phyloP scores from a whole-genome alignment of 2,329 filamentous ascomycete genomes.

The Lecanicillium sp. region DNA sequence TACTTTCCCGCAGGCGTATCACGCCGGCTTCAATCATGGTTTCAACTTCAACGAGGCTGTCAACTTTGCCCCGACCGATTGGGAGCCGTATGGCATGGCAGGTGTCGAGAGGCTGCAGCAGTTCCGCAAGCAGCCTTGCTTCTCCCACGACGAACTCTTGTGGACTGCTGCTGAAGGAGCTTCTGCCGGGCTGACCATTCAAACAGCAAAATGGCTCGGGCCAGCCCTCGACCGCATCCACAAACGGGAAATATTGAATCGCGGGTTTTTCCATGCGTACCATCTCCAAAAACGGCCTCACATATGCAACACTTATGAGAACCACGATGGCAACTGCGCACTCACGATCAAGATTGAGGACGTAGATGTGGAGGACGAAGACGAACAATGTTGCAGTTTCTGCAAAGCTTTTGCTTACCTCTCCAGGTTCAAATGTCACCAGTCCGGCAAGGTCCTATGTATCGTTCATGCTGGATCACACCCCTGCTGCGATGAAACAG shows the following conservation, averaged over 20 bases:
- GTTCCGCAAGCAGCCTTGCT: constrained; percentile 89
- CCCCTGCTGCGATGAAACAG: constrained; percentile 67
- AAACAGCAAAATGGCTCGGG: constrained; percentile 89
- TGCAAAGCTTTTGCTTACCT: constrained; percentile 92
- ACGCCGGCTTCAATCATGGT: constrained; percentile 95
- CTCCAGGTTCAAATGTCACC: constrained; percentile 80
- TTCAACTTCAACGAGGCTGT: constrained; percentile 99
- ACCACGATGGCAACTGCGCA: constrained; percentile 44
- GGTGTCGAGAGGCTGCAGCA: constrained; percentile 80
- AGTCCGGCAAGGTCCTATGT: constrained; percentile 75
- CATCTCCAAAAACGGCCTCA: constrained; percentile 51
- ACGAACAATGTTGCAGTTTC: constrained; percentile 86
- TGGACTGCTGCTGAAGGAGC: constrained; percentile 82
- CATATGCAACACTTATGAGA: constrained; percentile 37
- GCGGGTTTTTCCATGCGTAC: constrained; percentile 59
- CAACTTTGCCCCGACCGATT: constrained; percentile 91
- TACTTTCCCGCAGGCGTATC: constrained; percentile 94
- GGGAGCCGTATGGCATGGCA: constrained; percentile 84
- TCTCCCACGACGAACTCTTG: constrained; percentile 91
- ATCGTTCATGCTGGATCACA: constrained; percentile 72
- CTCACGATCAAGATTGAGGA: constrained; percentile 61
- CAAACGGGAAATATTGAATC: constrained; percentile 61
- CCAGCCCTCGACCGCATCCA: constrained; percentile 77
- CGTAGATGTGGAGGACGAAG: constrained; percentile 75
- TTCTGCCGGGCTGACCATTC: constrained; percentile 61